These are phyloP conservation scores for Raddia distichophylla DNA, from an alignment of 176 grass and related monocot species.

Conservation along the genomic window DNA sequence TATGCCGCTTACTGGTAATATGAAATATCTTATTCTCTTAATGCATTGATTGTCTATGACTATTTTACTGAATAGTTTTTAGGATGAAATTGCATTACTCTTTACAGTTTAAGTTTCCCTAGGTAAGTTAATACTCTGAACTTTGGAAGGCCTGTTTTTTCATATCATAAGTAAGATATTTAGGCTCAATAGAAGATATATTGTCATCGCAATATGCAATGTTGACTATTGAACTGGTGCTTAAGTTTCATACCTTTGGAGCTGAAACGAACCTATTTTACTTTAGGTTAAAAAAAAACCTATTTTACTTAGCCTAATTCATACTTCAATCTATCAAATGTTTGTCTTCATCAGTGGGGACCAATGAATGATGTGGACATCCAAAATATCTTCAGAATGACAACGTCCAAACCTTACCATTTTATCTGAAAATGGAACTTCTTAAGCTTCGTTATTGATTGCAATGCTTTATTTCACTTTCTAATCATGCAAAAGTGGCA, in stretches of 20 bases:
- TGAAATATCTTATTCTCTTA: neutral
- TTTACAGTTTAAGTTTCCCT: neutral
- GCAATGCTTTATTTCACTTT: slow-evolving; percentile 36
- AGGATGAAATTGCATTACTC: slow-evolving; percentile 4
- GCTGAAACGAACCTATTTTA: neutral
- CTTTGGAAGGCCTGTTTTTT: neutral
- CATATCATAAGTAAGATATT: neutral
- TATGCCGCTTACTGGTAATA: slow-evolving; percentile 70
- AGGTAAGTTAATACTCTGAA: slow-evolving; percentile 12
- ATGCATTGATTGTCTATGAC: neutral
- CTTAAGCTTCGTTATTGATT: slow-evolving; percentile 29
- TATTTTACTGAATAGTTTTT: neutral
- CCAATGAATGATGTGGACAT: neutral
- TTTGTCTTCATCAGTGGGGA: neutral
- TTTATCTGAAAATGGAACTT: slow-evolving; percentile 17
- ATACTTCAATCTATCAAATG: neutral
- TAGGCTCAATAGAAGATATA: neutral
- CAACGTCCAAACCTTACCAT: slow-evolving; percentile 23
- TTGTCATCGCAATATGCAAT: slow-evolving; percentile 2
- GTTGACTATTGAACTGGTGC: neutral
- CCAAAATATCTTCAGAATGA: slow-evolving; percentile 19
- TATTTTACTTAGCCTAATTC: neutral
- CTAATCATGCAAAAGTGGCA: slow-evolving; percentile 40
- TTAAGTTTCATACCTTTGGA: neutral
- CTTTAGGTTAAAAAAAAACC: neutral